Base-by-base conservation (phyloP, 2,329 filamentous ascomycete species). In the Microsporum canis region DNA sequence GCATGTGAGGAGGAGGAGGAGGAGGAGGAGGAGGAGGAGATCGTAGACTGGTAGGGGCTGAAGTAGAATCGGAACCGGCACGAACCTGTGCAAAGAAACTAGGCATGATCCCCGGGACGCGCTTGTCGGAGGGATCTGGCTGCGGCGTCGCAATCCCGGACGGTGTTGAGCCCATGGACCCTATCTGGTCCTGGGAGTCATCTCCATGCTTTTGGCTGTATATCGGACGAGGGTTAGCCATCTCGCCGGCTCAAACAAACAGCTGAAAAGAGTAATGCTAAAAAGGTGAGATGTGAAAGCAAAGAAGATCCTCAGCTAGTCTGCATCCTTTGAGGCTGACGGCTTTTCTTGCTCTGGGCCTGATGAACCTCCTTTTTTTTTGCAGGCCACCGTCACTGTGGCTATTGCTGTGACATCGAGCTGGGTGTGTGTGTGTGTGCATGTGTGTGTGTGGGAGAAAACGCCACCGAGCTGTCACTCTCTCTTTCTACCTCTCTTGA, bases 81-180 rank as follows among this genome's bases (percentile, higher is more conserved):
- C 94, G 87, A 95, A 99, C 94, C 92, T 99, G 94, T 80, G 88
- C 88, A 83, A 97, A 96, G 82, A 94, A 96, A 81, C 88, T 95
- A 76, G 86, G 84, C 83, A 94, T 88, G 79, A 97, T 95, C 74
- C 91, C 89, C 68, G 94, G 94, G 73, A 95, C 82, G 77, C 94
- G 88, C 79, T 96, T 96, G 79, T 99, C 94, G 71, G 88, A 87
- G 65, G 88, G 87, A 77, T 97, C 92, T 67, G 94, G 94, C 71
- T 91, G 88, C 68, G 94, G 94, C 65, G 94, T 99, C 67, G 90
- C 88, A 74, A 95, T 84, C 71, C 91, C 91, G 68, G 91, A 95
- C 71, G 91, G 88, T 69, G 91, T 94, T 60, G 89, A 91, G 69
- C 89, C 88, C 74, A 79, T 82, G 72, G 89, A 89, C 61, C 78